Base-by-base conservation (phyloP, 176 grass and related monocot genomes). In the Rhynchospora pubera region DNA sequence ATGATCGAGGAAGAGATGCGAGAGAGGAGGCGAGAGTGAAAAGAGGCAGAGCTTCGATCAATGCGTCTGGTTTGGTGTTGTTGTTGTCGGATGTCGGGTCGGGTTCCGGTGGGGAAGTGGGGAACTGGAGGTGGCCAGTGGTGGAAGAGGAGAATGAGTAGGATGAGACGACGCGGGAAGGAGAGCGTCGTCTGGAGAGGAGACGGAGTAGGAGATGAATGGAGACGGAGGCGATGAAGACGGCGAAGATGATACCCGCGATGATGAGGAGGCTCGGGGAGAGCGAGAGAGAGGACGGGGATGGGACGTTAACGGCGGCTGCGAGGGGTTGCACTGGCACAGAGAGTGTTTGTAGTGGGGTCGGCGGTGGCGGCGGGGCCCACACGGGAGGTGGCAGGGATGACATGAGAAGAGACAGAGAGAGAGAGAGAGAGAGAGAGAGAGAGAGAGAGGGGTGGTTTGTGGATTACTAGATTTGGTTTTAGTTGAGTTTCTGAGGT, bases 181-280 rank as follows among this genome's bases (percentile, higher is more conserved):
- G 59, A 56, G 85, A 53, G 42, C 32, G 45, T 14, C 58, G 62
- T 21, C 12, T 18, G 48, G 87, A 84, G 82, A 97, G 62, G 76
- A 87, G 87, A 44, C 94, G 91, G 58, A 94, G 91, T 84, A 97
- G 80, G 86, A 94, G 85, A 83, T 94, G 91, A 82, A 97, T 94
- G 68, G 89, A 90, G 22, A 91, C 56, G 53, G 89, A 94, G 26
- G 90, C 90, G 66, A 84, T 78, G 83, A 92, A 79, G 61, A 97
- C 95, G 76, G 91, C 87, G 72, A 86, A 72, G 47, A 97, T 65
- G 56, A 97, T 89, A 3, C 84, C 90, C 6, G 70, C 85, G 72
- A 94, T 94, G 71, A 97, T 92, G 79, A 94, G 79, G 26, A 97
- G 84, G 57, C 92, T 89, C 0, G 90, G 92, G 30, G 85, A 94